Evolutionary conservation across 208 protist genomes (phyloP).

Genomic region (Sergeia podlipaevii): DNA sequence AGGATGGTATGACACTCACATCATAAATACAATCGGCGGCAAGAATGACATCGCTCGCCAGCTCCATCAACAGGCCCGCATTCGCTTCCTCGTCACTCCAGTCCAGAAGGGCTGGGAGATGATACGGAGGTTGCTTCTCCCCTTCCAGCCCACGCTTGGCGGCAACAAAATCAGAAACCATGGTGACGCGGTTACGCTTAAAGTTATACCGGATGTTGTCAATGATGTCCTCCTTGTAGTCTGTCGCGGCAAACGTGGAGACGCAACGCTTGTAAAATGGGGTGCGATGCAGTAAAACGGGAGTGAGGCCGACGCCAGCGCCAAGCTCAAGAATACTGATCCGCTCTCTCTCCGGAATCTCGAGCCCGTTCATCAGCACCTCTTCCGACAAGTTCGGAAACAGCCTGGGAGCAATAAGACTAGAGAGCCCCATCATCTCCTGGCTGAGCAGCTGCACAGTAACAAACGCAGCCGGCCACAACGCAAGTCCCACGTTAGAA

Average conservation of each 20-base stretch:
- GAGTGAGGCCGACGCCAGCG: conserved; percentile 67
- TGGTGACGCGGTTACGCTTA: conserved; percentile 24
- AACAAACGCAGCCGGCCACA: conserved; percentile 81
- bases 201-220: conserved; percentile 78
- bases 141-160: conserved; percentile 23
- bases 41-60: conserved; percentile 50
- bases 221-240: conserved; percentile 65
- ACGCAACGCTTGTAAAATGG: conserved; percentile 36
- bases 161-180: conserved; percentile 14
- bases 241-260: conserved; percentile 36
- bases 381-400: conserved; percentile 1
- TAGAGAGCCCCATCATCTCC: no score
- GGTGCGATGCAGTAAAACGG: conserved; percentile 41
- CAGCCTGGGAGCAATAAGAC: not conserved
- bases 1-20: conserved; percentile 37
- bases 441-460: conserved; percentile 65
- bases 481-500: conserved; percentile 67
- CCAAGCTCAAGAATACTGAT: conserved; percentile 74
- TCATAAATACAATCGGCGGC: conserved; percentile 87
- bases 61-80: conserved; percentile 28
- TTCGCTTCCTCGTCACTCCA: conserved; percentile 49
- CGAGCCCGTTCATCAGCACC: not conserved
- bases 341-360: conserved; percentile 13
- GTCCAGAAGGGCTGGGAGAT: conserved; percentile 51
- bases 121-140: conserved; percentile 17